A percentile compares a stretch with the other conserved stretches of the same genome.
These are phyloP conservation scores for Cytospora mali DNA, from an alignment of 2,329 filamentous ascomycete genomes.

Conservation along the genomic window DNA sequence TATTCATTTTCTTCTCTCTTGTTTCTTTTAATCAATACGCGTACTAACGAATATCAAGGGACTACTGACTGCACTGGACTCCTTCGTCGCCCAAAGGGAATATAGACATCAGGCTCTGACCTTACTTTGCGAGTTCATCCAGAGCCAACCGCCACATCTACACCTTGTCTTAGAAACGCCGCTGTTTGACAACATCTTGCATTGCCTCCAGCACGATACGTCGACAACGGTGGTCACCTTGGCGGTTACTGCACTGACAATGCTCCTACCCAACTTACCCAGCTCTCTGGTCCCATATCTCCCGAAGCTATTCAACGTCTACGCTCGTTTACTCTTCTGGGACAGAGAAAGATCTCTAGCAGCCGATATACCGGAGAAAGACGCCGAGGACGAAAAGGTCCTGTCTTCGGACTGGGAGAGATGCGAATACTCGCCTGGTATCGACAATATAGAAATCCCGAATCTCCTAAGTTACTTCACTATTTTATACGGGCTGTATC, in stretches of 20 bases:
- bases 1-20: background rate
- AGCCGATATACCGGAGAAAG: conserved; percentile 44
- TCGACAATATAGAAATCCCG: conserved; percentile 63
- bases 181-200: conserved; percentile 70
- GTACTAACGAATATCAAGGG: conserved; percentile 48
- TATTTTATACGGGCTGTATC: conserved; percentile 80
- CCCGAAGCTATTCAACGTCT: conserved; percentile 78
- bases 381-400: conserved; percentile 66
- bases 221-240: conserved; percentile 77
- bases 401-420: conserved; percentile 68
- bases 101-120: conserved; percentile 66
- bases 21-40: conserved; percentile 23
- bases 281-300: conserved; percentile 69
- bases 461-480: conserved; percentile 78
- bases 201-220: conserved; percentile 75
- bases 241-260: conserved; percentile 73
- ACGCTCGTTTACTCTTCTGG: conserved; percentile 80
- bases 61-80: conserved; percentile 67
- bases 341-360: conserved; percentile 55
- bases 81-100: conserved; percentile 65
- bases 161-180: conserved; percentile 73
- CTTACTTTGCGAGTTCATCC: conserved; percentile 72
- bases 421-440: conserved; percentile 61
- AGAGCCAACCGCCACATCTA: conserved; percentile 77
- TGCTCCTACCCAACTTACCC: conserved; percentile 82